phyloP scores from a whole-genome alignment of 495 filamentous ascomycete species.

The Cudoniella acicularis region DNA sequence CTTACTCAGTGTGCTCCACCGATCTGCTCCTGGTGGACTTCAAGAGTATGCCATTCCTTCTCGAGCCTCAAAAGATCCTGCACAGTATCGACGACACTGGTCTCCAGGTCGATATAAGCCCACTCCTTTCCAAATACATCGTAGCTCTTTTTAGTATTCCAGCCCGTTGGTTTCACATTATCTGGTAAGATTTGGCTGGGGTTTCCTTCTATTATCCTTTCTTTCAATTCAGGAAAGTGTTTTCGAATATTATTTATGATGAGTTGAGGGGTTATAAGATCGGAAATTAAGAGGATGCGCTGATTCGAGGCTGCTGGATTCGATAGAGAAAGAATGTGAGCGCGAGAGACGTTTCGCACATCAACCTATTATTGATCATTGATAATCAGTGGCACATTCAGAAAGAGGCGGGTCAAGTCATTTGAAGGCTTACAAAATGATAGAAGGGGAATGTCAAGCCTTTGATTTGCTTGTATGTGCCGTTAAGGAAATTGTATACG shows the following conservation, averaged over 20 bases:
- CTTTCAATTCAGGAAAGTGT: constrained; percentile 22
- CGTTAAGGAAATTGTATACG: constrained; percentile 33
- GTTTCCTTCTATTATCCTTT: constrained; percentile 24
- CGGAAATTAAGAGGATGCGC: constrained; percentile 32
- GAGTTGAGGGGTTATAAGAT: constrained; percentile 33
- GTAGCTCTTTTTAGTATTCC: constrained; percentile 28
- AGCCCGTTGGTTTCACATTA: constrained; percentile 30
- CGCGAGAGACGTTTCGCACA: constrained; percentile 33
- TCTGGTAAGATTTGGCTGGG: constrained; percentile 27
- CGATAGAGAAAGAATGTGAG: constrained; percentile 31
- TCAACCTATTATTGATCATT: constrained; percentile 26
- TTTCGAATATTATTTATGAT: constrained; percentile 31
- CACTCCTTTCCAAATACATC: constrained; percentile 29
- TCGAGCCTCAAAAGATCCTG: no score
- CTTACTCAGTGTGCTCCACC: no score
- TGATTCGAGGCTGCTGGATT: constrained; percentile 25
- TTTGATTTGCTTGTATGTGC: constrained; percentile 24
- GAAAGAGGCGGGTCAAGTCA: not conserved
- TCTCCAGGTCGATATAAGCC: constrained; percentile 26
- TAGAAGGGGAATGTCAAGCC: constrained; percentile 27
- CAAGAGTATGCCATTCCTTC: no score
- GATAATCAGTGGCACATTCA: constrained; percentile 2
- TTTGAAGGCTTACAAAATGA: constrained; percentile 27
- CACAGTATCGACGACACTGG: constrained; percentile 29
- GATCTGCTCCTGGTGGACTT: no score